Evolutionary conservation across 2,329 filamentous ascomycete genomes (phyloP).

Genomic region (Colletotrichum aenigma): DNA sequence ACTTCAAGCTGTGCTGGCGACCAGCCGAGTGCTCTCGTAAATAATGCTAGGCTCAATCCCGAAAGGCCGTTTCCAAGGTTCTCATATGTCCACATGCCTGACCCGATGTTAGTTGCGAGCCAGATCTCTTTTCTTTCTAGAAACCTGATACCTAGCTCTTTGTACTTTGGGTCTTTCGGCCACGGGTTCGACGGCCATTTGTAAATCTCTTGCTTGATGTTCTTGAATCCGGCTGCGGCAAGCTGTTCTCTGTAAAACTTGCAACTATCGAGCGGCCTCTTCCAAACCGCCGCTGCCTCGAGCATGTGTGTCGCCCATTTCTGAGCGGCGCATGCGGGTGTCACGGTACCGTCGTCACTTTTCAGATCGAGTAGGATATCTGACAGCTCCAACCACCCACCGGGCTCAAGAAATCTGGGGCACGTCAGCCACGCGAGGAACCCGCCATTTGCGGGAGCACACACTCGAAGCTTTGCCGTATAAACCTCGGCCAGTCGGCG

Average conservation of each 20-base stretch:
- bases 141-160: slow-evolving; percentile 59
- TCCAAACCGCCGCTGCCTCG: slow-evolving; percentile 31
- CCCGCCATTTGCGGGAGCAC: background rate
- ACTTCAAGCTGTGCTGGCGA: slow-evolving; percentile 34
- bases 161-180: slow-evolving; percentile 54
- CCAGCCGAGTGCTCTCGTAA: slow-evolving; percentile 38
- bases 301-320: slow-evolving; percentile 36
- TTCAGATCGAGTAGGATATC: slow-evolving; percentile 43
- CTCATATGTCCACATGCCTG: slow-evolving; percentile 30
- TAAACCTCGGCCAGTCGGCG: slow-evolving; percentile 36
- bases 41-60: slow-evolving; percentile 38
- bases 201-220: slow-evolving; percentile 51
- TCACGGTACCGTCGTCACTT: slow-evolving; percentile 46
- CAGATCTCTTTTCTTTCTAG: too few species aligned
- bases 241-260: slow-evolving; percentile 41
- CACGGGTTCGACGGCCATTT: slow-evolving; percentile 57
- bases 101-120: fast-evolving
- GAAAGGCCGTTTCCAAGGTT: slow-evolving; percentile 37
- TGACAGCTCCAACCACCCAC: slow-evolving; percentile 47
- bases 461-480: slow-evolving; percentile 38
- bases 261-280: slow-evolving; percentile 32
- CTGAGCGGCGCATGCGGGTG: slow-evolving; percentile 26
- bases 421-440: background rate
- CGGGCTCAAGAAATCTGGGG: slow-evolving; percentile 38
- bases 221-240: slow-evolving; percentile 55